Conservation (phyloP, 1,284 basidiomycete genomes). For the Ganoderma boninense region DNA sequence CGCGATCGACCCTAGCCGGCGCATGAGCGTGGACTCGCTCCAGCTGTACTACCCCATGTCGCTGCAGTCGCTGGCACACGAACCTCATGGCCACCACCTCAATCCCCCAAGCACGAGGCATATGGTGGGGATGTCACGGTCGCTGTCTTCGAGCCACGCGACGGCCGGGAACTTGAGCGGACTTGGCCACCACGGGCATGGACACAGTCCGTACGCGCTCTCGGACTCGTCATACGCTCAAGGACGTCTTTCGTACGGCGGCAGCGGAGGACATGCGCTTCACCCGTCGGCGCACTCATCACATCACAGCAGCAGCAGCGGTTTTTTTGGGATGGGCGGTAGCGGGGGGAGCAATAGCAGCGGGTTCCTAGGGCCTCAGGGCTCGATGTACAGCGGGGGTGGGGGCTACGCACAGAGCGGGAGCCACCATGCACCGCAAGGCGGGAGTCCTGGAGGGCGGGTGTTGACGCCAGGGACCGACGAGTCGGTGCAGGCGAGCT, state of each 20-base stretch:
- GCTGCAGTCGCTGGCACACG: constrained; percentile 57
- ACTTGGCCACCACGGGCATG: constrained; percentile 35
- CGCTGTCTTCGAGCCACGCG: constrained; percentile 37
- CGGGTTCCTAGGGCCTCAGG: constrained; percentile 34
- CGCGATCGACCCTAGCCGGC: constrained; percentile 43
- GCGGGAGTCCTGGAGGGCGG: constrained; percentile 35
- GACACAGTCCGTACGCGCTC: constrained; percentile 36
- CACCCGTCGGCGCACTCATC: constrained; percentile 34
- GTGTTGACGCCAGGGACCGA: constrained; percentile 38
- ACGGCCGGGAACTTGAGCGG: constrained; percentile 36
- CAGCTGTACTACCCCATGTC: constrained; percentile 80
- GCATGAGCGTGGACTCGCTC: constrained; percentile 61
- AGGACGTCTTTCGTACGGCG: constrained; percentile 36
- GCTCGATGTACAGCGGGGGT: constrained; percentile 32
- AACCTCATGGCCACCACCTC: constrained; percentile 28
- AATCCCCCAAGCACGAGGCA: constrained; percentile 36
- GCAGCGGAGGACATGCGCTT: constrained; percentile 30
- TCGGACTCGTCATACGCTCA: constrained; percentile 32
- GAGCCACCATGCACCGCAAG: constrained; percentile 33
- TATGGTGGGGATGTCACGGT: constrained; percentile 42
- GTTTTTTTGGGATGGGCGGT: constrained; percentile 20
- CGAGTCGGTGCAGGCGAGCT: constrained; percentile 36
- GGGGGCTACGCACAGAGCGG: constrained; percentile 34
- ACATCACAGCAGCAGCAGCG: constrained; percentile 21
- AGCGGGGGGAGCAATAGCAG: constrained; percentile 37